A percentile compares a stretch with the other conserved stretches of the same genome.
These are phyloP conservation scores for Gossypium gossypioides DNA, from an alignment of 441 rosid genomes.

Conservation along the genomic window DNA sequence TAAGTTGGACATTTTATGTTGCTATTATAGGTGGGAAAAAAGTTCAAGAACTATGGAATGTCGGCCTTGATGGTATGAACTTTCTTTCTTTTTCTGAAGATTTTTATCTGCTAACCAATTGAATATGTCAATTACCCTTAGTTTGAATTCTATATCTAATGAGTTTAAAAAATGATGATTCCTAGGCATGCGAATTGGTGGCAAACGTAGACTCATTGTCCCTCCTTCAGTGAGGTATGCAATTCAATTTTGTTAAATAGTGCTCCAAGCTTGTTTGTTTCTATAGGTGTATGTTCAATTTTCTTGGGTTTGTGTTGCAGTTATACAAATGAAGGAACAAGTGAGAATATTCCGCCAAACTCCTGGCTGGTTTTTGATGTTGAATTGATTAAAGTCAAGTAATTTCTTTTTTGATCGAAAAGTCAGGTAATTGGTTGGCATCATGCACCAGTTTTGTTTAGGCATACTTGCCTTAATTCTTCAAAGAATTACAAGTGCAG, in stretches of 20 bases:
- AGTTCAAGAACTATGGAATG: constrained; percentile 34
- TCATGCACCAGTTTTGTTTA: not conserved
- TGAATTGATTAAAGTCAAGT: constrained; percentile 35
- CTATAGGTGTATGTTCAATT: not conserved
- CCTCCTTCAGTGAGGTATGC: constrained; percentile 48
- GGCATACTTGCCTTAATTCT: not conserved
- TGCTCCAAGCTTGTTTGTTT: not conserved
- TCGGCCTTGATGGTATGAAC: constrained; percentile 46
- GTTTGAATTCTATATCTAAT: not conserved
- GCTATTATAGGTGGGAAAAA: constrained; percentile 28
- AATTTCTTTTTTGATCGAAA: constrained; percentile 9
- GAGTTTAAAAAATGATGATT: not conserved
- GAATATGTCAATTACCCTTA: not conserved
- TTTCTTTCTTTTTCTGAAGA: not conserved
- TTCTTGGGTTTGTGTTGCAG: constrained; percentile 15
- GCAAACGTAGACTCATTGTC: constrained; percentile 40
- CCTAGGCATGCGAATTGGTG: constrained; percentile 53
- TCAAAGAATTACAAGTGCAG: not conserved
- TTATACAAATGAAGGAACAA: constrained; percentile 18
- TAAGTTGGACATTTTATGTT: not conserved
- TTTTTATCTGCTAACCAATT: not conserved
- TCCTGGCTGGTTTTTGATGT: constrained; percentile 42
- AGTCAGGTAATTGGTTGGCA: constrained; percentile 12
- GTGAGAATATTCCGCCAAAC: constrained; percentile 28
- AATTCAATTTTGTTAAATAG: not conserved